These are phyloP conservation scores for Primulina eburnea DNA, from an alignment of 257 asterid genomes.

Conservation along the genomic window DNA sequence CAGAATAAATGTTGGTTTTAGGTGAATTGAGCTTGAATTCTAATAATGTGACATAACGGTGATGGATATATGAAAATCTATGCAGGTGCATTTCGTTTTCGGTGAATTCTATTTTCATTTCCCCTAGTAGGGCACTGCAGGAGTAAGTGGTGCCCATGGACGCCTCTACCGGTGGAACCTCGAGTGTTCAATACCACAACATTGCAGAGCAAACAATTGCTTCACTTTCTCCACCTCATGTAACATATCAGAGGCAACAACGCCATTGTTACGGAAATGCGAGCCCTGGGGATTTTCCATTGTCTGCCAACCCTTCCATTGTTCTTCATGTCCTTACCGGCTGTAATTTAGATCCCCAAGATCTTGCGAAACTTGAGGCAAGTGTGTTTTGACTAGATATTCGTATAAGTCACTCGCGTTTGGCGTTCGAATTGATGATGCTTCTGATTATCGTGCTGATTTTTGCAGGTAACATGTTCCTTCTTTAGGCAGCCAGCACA, in stretches of 20 bases:
- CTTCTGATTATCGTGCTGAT: constrained; percentile 58
- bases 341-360: constrained; percentile 79
- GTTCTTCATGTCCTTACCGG: constrained; percentile 93
- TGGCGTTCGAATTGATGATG: constrained; percentile 53
- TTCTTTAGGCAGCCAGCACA: constrained; percentile 90
- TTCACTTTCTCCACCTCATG: constrained; percentile 47
- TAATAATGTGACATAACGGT: background rate
- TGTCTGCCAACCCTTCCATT: constrained; percentile 90
- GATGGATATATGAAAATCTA: constrained; percentile 23
- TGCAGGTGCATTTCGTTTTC: constrained; percentile 17
- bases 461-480: constrained; percentile 85
- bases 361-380: constrained; percentile 98
- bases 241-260: constrained; percentile 51
- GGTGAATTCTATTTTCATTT: constrained; percentile 33
- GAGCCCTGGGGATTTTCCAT: constrained; percentile 92
- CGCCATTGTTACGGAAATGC: constrained; percentile 79
- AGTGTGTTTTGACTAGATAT: constrained; percentile 33
- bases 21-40: background rate
- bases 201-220: constrained; percentile 60
- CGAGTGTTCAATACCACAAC: constrained; percentile 72
- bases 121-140: constrained; percentile 61
- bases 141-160: constrained; percentile 87
- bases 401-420: background rate
- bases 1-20: background rate
- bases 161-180: constrained; percentile 74